Base-by-base conservation (phyloP, 2,329 filamentous ascomycete species). In the Sclerotinia glacialis region DNA sequence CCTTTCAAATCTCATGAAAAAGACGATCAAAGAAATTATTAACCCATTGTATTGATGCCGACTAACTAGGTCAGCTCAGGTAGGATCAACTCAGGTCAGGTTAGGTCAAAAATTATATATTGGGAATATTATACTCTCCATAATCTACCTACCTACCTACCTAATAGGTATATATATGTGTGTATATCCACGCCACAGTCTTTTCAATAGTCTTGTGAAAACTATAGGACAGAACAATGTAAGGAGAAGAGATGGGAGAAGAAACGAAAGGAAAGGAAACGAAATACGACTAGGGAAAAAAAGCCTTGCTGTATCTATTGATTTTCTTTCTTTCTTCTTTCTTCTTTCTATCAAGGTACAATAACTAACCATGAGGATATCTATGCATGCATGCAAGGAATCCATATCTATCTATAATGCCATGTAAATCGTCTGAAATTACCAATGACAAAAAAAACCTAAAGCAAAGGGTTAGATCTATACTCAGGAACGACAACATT, bases 381-480 rank as follows among this genome's bases (percentile, higher is more conserved):
- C 21, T 42, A 37, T 60, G 28, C 42, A 60, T 23, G 4, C 56
- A 47, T 37, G 12, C 42, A 23, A 49, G 42, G 56, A 47, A 12
- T 60, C 31, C 50, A 54, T 16, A 40, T 34, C 42, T 47, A 37
- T 47, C 56, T 60, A 60, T 28, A 47, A 60, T 60, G 42, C 42
- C 28, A 47, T 47, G 21, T 28, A 31, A 49, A 47, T 47, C 44
- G 37, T 8, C 26, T 47, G n/a, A 50, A 42, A 21, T 49, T 9
- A 40, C 23, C 34, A 65, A 49, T 14, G 21, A 49, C 21, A 64
- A 52, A 40, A 56, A 40, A 40, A 40, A 0, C n/a, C 7, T 54
- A 89, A 73, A 90, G 80, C 67, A 88, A 79, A 67, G 87, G 87
- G 79, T 89, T 89, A 60, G 83, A 82, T 74, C 82, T 81, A 76